Percentiles rank a stretch among this genome's conserved stretches.
phyloP scores from a whole-genome alignment of 352 stramenopile species.

The Globisporangium spinosum region DNA sequence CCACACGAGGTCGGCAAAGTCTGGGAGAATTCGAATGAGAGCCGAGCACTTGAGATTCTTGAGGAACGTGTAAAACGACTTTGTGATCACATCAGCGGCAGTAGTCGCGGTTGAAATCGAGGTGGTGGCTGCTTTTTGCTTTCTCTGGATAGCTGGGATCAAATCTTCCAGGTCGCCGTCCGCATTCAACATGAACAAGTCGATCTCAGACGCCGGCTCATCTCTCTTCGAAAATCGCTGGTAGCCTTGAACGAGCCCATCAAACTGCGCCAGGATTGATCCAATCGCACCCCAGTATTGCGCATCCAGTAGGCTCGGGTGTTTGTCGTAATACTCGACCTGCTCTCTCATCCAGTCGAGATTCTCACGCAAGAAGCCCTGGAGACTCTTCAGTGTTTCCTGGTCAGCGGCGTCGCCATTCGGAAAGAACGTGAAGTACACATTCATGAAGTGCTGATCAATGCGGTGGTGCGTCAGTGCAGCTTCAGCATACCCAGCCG shows the following conservation, averaged over 20 bases:
- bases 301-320: slow-evolving; percentile 18
- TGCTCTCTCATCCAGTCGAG: slow-evolving; percentile 44
- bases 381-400: slow-evolving; percentile 24
- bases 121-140: not conserved
- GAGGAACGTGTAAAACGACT: slow-evolving; percentile 40
- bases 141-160: slow-evolving; percentile 32
- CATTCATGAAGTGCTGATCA: slow-evolving; percentile 57
- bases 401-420: slow-evolving; percentile 29
- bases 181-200: slow-evolving; percentile 55
- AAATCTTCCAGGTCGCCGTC: slow-evolving; percentile 56
- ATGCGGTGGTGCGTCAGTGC: slow-evolving; percentile 62
- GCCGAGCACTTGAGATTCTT: slow-evolving; percentile 72
- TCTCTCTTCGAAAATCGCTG: slow-evolving; percentile 20
- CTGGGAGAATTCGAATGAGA: slow-evolving; percentile 56
- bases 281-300: slow-evolving; percentile 38
- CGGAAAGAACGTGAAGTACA: slow-evolving; percentile 46
- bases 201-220: slow-evolving; percentile 25
- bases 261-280: slow-evolving; percentile 42
- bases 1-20: slow-evolving; percentile 60
- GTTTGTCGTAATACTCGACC: slow-evolving; percentile 21
- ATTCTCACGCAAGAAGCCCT: slow-evolving; percentile 41
- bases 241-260: slow-evolving; percentile 49
- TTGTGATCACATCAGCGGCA: slow-evolving; percentile 14
- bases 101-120: not conserved
- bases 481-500: slow-evolving; percentile 55